Base-by-base conservation (phyloP, 1,139 yeast species). In the Geotrichum histeridarum region DNA sequence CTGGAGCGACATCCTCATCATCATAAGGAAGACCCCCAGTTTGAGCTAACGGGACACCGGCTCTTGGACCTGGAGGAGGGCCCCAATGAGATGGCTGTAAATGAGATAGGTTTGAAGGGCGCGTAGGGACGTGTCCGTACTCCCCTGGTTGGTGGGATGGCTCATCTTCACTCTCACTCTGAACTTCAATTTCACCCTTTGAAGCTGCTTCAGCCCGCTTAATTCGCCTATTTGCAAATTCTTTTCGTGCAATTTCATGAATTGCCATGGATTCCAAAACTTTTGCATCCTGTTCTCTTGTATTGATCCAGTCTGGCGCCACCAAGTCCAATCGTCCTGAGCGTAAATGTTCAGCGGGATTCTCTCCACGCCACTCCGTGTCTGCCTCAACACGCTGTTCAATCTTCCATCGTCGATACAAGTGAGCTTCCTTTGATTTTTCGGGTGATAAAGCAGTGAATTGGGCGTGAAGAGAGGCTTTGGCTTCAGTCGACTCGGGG, bases 321-420 rank as follows among this genome's bases (percentile, higher is more conserved):
- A 50, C 12, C 42, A 31, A 17, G 17, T 44, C 39, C 15, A 50
- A 41, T 32, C 42, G 32, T 4, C 54, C 54, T n/a, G 35, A 30
- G 5, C 31, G 8, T 35, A 50, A 9, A 11, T 18, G 30, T n/a
- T 44, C 50, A 27, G 35, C 17, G 9, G 42, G 32, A 17, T 43
- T 39, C 6, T 38, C 45, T 12, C 54, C 49, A 1, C 44, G 43
- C 9, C 32, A 18, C 22, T 56, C 59, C 27, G 58, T 31, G 39
- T 45, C 51, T 35, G 42, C 44, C 31, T 45, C 52, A 8, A 64
- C 48, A 39, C 57, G 54, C 41, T 61, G 58, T 46, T 64, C 66
- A 12, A 64, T 45, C 37, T 48, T 48, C 44, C 56, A 61, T 33
- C 67, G 59, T 45, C 51, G 55, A 51, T 57, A 64, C 12, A 58